Conservation (phyloP, 2,329 filamentous ascomycete species). For the Aspergillus flavus region DNA sequence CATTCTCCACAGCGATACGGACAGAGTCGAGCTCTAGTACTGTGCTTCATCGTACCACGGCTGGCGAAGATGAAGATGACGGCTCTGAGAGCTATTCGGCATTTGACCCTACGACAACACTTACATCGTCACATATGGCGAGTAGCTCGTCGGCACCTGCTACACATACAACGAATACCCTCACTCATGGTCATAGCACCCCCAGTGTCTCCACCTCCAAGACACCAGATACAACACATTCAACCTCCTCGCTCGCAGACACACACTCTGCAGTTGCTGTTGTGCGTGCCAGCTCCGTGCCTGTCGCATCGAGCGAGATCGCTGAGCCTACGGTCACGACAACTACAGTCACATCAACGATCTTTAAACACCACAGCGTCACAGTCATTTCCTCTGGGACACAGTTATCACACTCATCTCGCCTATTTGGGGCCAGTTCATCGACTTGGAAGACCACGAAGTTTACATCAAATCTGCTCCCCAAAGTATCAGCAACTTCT, state of each 20-base stretch:
- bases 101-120: neutral
- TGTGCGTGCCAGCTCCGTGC: too few species aligned
- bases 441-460: neutral
- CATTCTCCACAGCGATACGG: neutral
- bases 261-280: neutral
- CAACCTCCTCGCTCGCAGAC: neutral
- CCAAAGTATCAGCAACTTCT: neutral
- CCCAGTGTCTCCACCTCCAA: neutral
- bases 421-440: neutral
- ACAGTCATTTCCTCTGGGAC: neutral
- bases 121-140: neutral
- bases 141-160: neutral
- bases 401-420: neutral
- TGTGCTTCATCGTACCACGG: neutral
- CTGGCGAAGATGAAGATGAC: neutral
- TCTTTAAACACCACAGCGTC: neutral
- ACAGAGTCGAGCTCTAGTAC: neutral
- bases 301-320: neutral
- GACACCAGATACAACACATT: neutral
- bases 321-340: neutral
- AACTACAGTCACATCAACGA: neutral
- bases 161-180: neutral
- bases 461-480: neutral
- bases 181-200: neutral
- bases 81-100: neutral